phyloP scores from a whole-genome alignment of 2,329 filamentous ascomycete species.

The Metarhizium robertsii region DNA sequence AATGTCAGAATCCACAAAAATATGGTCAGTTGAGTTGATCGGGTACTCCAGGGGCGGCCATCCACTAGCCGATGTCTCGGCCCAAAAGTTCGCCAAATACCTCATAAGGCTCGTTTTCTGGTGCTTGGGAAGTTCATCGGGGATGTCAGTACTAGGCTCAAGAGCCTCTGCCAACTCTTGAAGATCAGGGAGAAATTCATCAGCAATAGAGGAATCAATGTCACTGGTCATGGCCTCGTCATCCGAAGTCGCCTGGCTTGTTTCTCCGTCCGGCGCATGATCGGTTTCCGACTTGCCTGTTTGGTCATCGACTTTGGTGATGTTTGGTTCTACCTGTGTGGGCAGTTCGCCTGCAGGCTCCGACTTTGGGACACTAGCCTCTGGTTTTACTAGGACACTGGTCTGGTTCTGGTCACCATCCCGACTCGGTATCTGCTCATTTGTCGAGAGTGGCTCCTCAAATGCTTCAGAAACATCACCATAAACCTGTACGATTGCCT shows the following conservation, averaged over 20 bases:
- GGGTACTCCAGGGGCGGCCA: conserved; percentile 93
- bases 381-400: conserved; percentile 12
- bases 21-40: conserved; percentile 77
- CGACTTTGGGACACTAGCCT: conserved; percentile 12
- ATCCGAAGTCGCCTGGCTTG: conserved; percentile 52
- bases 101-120: conserved; percentile 92
- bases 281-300: conserved; percentile 19
- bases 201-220: conserved; percentile 56
- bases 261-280: conserved; percentile 16
- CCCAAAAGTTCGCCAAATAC: conserved; percentile 96
- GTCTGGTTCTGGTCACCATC: conserved; percentile 8
- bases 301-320: conserved; percentile 14
- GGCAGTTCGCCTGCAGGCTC: conserved; percentile 10
- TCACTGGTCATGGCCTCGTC: conserved; percentile 64
- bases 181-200: conserved; percentile 57
- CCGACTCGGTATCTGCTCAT: conserved; percentile 25
- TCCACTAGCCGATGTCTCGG: conserved; percentile 88
- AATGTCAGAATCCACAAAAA: conserved; percentile 94
- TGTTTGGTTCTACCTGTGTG: conserved; percentile 14
- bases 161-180: conserved; percentile 54
- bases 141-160: conserved; percentile 50
- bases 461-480: conserved; percentile 89
- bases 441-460: conserved; percentile 61
- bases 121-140: conserved; percentile 76
- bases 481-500: conserved; percentile 92